Evolutionary conservation across 2,329 filamentous ascomycete species (phyloP).

Genomic region (Hymenoscyphus albidus): DNA sequence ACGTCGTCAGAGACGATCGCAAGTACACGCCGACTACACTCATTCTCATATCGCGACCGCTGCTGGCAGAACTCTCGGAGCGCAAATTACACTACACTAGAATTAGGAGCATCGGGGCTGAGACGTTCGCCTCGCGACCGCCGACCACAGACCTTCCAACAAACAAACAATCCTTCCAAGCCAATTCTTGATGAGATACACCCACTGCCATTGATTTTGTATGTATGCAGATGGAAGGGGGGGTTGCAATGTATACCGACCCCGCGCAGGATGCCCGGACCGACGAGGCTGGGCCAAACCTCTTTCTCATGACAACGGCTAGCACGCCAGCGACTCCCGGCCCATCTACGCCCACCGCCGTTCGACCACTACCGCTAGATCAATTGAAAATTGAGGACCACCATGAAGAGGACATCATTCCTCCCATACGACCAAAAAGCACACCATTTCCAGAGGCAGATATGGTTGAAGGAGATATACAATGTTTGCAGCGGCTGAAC

Average conservation of each 20-base stretch:
- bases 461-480: conserved; percentile 28
- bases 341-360: conserved; percentile 33
- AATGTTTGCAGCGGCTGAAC: conserved; percentile 20
- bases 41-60: not conserved
- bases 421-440: conserved; percentile 32
- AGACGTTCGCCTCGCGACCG: not conserved
- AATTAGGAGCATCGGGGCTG: not conserved
- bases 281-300: conserved; percentile 23
- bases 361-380: conserved; percentile 24
- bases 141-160: not conserved
- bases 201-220: not conserved
- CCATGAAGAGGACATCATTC: conserved; percentile 27
- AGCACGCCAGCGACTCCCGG: conserved; percentile 33
- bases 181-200: not conserved
- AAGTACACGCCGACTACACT: not conserved
- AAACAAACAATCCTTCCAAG: not conserved
- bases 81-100: conserved; percentile 1
- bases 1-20: conserved; percentile 3
- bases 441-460: conserved; percentile 35
- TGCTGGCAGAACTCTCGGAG: not conserved
- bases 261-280: conserved; percentile 14
- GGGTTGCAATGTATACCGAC: conserved; percentile 16
- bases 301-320: conserved; percentile 31
- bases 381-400: conserved; percentile 25
- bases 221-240: conserved; percentile 6